These are phyloP conservation scores for Phylloporus sp. DNA, from an alignment of 768 basidiomycete genomes.

Conservation along the genomic window DNA sequence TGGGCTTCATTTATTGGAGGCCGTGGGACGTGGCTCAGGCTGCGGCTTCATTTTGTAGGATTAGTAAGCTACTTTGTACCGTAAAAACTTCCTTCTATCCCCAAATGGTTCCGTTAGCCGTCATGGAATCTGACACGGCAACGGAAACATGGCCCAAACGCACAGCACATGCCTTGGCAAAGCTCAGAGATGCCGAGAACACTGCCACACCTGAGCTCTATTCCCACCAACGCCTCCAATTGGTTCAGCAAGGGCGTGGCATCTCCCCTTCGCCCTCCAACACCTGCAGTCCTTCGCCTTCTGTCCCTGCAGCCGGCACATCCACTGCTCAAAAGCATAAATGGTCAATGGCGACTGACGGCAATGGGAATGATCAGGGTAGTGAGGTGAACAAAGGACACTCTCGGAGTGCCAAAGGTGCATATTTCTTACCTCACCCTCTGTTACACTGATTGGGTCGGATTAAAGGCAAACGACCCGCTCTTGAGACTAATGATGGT, in stretches of 20 bases:
- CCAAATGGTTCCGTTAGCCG: not conserved
- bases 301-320: not conserved
- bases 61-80: not conserved
- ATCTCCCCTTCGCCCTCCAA: not conserved
- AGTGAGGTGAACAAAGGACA: not conserved
- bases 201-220: too few species aligned
- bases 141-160: not conserved
- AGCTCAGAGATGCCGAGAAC: too few species aligned
- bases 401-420: not conserved
- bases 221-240: too few species aligned
- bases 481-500: not conserved
- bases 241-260: not conserved
- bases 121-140: not conserved
- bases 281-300: not conserved
- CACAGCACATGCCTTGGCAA: not conserved
- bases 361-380: not conserved
- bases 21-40: too few species aligned
- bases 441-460: not conserved
- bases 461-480: not conserved
- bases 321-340: not conserved
- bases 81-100: not conserved
- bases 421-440: not conserved
- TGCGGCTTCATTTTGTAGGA: not conserved
- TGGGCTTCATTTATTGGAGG: not conserved
- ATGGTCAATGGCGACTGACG: not conserved